phyloP scores from a whole-genome alignment of 2,329 filamentous ascomycete genomes.

The Zymoseptoria passerinii region DNA sequence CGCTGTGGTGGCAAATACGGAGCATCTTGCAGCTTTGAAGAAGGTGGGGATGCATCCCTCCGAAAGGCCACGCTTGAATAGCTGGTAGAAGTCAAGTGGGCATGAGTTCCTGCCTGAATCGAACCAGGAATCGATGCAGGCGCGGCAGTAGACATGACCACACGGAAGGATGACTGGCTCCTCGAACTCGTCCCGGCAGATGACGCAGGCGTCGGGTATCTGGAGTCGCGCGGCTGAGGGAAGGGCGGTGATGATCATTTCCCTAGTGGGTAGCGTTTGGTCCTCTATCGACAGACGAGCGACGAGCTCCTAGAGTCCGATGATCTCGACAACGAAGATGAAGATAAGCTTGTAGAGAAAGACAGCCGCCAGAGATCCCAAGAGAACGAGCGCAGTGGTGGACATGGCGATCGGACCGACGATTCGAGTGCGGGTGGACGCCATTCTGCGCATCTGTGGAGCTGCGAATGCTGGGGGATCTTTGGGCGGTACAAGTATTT shows the following conservation, averaged over 20 bases:
- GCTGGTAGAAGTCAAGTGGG: background rate
- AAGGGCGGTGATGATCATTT: background rate
- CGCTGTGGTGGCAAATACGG: background rate
- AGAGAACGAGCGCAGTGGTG: background rate
- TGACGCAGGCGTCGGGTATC: background rate
- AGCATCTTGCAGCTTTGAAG: background rate
- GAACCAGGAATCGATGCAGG: conserved; percentile 5
- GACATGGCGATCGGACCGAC: background rate
- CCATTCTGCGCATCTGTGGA: background rate
- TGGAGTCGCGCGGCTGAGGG: background rate
- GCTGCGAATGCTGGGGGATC: background rate
- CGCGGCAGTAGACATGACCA: conserved; percentile 3
- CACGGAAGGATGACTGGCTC: background rate
- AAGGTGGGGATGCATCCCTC: background rate
- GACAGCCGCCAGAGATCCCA: background rate
- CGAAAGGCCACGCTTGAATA: background rate
- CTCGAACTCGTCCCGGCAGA: background rate
- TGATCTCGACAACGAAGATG: background rate
- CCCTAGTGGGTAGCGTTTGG: background rate
- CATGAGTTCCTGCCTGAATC: background rate
- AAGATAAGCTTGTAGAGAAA: background rate
- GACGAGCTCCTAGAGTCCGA: background rate
- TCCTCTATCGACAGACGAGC: background rate
- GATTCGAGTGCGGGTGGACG: background rate
- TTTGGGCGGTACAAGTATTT: no score